These are phyloP conservation scores for Rhodotorula sp. DNA, from an alignment of 1,284 basidiomycete genomes.

Conservation along the genomic window DNA sequence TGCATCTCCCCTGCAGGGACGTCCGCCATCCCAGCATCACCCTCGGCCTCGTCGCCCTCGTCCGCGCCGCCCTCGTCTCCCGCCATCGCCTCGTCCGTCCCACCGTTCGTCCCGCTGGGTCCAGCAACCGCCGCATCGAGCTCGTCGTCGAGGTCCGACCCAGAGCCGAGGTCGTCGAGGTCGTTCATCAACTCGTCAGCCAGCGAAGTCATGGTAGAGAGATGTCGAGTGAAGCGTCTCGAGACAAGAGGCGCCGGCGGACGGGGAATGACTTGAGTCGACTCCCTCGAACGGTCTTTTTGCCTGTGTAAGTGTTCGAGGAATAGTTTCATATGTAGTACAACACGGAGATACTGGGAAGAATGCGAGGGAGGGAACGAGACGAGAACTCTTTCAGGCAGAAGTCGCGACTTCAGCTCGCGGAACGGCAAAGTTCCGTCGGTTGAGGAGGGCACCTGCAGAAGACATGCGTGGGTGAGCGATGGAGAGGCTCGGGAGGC, in stretches of 20 bases:
- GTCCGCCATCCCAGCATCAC: slow-evolving; percentile 43
- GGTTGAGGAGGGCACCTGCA: slow-evolving; percentile 31
- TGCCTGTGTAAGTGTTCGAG: not conserved
- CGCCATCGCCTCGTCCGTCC: not conserved
- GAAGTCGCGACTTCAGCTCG: slow-evolving; percentile 4
- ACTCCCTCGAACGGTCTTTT: too few relatives aligned
- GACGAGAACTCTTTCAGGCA: not conserved
- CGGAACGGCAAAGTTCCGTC: slow-evolving; percentile 22
- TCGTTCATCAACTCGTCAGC: slow-evolving; percentile 86
- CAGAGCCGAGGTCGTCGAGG: slow-evolving; percentile 54
- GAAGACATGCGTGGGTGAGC: not conserved
- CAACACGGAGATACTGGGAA: not conserved
- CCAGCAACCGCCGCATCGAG: slow-evolving; percentile 8
- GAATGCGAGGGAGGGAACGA: too few relatives aligned
- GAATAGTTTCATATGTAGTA: not conserved
- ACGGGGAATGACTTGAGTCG: not conserved
- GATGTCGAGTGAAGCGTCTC: not conserved
- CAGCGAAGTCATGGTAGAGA: slow-evolving; percentile 52
- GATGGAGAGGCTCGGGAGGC: not conserved
- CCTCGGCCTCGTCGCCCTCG: slow-evolving; percentile 48
- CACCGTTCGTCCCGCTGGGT: slow-evolving; percentile 5
- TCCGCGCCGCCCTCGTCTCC: slow-evolving; percentile 13
- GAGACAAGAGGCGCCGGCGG: not conserved
- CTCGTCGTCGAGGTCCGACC: slow-evolving; percentile 26
- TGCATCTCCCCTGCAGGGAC: slow-evolving; percentile 18